These are phyloP conservation scores for Trichosanthes cucumerina DNA, from an alignment of 306 rosid genomes.

Conservation along the genomic window DNA sequence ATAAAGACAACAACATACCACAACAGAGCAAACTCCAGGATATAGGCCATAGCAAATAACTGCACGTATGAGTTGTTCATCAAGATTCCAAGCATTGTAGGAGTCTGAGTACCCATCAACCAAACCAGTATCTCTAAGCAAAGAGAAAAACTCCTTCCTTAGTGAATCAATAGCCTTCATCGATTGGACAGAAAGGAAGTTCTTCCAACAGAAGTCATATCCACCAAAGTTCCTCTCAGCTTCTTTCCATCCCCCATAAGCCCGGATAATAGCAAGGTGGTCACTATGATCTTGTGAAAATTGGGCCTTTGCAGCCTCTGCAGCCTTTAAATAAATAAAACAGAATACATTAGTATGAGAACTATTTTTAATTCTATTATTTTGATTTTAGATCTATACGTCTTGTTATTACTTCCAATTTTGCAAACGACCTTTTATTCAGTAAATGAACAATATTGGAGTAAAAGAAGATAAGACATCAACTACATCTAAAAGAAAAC, in stretches of 20 bases:
- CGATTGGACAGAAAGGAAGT: conserved; percentile 74
- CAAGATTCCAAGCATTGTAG: conserved; percentile 56
- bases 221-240: conserved; percentile 72
- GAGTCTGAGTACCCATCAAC: conserved; percentile 48
- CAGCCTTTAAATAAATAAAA: conserved; percentile 52
- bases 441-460: neutral
- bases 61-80: conserved; percentile 62
- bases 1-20: conserved; percentile 39
- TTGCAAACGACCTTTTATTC: neutral
- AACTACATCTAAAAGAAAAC: neutral
- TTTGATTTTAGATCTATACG: neutral
- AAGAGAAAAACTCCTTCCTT: conserved; percentile 58
- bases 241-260: conserved; percentile 78
- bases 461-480: neutral
- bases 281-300: conserved; percentile 73
- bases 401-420: neutral
- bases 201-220: conserved; percentile 91
- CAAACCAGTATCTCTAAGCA: conserved; percentile 66
- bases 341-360: conserved; percentile 14
- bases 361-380: neutral
- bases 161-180: conserved; percentile 95
- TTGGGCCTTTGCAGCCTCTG: conserved; percentile 85
- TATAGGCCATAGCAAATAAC: conserved; percentile 81
- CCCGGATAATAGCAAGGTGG: conserved; percentile 83
- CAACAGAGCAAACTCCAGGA: conserved; percentile 90